Conservation (phyloP, 2,329 filamentous ascomycete species). For the Akanthomyces lecanii region DNA sequence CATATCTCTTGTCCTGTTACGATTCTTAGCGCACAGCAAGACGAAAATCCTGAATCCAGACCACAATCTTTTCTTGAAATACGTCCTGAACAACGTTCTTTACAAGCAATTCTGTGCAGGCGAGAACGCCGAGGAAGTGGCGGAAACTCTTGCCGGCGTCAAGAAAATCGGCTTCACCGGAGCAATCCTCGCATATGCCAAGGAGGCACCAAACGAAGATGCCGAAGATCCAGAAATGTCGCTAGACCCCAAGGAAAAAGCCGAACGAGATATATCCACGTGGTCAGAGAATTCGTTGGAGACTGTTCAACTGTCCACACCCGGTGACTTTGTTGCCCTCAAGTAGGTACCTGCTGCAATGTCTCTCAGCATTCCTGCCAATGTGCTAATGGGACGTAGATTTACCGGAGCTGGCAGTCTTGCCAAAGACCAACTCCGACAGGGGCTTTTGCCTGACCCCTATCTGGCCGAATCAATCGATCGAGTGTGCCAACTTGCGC, state of each 20-base stretch:
- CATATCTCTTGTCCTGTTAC: neutral
- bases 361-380: neutral
- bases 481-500: neutral
- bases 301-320: conserved; percentile 1
- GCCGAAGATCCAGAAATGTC: neutral
- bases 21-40: neutral
- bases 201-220: neutral
- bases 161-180: conserved; percentile 2
- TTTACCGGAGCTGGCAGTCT: conserved; percentile 8
- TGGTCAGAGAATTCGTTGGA: conserved; percentile 9
- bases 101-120: conserved; percentile 55
- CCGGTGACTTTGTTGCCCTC: conserved; percentile 14
- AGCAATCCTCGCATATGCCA: conserved; percentile 12
- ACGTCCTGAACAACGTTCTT: conserved; percentile 47
- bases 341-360: neutral
- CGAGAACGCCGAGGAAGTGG: conserved; percentile 28
- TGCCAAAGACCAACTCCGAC: neutral
- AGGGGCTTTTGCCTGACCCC: neutral
- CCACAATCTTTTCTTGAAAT: conserved; percentile 44
- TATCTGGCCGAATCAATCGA: neutral
- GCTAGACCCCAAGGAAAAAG: neutral
- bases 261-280: neutral
- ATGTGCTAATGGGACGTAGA: neutral
- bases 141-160: neutral
- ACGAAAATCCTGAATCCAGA: conserved; percentile 38